phyloP scores from a whole-genome alignment of 176 grass and related monocot species.

The Oryza rufipogon region DNA sequence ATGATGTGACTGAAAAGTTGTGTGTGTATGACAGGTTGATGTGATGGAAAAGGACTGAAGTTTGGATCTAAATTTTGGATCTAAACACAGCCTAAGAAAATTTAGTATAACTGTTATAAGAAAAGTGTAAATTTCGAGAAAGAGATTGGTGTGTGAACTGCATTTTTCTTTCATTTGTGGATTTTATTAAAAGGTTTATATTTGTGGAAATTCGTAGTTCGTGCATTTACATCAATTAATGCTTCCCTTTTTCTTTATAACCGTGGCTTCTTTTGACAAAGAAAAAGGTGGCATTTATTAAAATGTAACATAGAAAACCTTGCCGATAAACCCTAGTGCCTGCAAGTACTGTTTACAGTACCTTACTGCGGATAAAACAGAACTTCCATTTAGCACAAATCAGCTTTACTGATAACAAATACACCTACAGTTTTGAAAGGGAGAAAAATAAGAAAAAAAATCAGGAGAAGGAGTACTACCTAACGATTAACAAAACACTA shows the following conservation, averaged over 20 bases:
- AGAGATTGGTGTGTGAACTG: not conserved
- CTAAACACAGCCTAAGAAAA: too few species aligned
- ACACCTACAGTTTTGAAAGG: not conserved
- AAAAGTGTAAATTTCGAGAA: not conserved
- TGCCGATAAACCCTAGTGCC: not conserved
- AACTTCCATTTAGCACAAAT: not conserved
- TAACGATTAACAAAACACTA: not conserved
- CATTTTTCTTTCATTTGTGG: not conserved
- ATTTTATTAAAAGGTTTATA: not conserved
- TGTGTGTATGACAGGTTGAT: too few species aligned
- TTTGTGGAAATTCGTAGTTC: not conserved
- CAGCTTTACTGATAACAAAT: not conserved
- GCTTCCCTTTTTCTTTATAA: not conserved
- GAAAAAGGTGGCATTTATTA: constrained; percentile 6
- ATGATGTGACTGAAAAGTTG: too few species aligned
- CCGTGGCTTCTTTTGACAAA: constrained; percentile 13
- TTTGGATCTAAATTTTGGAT: too few species aligned
- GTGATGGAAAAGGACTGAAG: too few species aligned
- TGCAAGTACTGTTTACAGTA: not conserved
- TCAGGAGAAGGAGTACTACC: not conserved
- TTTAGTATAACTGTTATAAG: not conserved
- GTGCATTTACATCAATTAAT: not conserved
- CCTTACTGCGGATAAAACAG: not conserved
- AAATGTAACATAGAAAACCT: not conserved
- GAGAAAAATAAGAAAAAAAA: not conserved